Conservation (phyloP, 2,329 filamentous ascomycete species). For the Pseudogymnoascus sp. region DNA sequence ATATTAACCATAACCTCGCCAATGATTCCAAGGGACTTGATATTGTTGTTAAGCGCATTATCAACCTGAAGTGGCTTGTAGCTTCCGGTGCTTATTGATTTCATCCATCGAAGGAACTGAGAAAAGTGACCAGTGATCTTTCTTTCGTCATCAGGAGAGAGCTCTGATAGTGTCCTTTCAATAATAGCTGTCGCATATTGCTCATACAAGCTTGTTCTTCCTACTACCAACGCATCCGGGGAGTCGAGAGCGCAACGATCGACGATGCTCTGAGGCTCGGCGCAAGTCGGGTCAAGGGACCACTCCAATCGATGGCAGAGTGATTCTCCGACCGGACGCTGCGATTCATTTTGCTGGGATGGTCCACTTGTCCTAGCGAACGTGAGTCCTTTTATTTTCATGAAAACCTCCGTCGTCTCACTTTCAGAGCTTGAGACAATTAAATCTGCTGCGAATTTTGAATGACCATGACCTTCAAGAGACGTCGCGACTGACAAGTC, state of each 20-base stretch:
- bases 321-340: background rate
- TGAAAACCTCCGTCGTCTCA: background rate
- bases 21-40: background rate
- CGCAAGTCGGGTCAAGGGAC: background rate
- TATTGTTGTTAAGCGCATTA: too few relatives aligned
- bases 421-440: background rate
- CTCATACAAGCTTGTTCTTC: too few relatives aligned
- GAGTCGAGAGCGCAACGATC: background rate
- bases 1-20: background rate
- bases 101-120: too few relatives aligned
- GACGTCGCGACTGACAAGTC: background rate
- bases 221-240: too few relatives aligned
- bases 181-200: too few relatives aligned
- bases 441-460: background rate
- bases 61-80: too few relatives aligned
- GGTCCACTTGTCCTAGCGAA: background rate
- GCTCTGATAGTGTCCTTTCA: too few relatives aligned
- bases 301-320: background rate
- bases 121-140: too few relatives aligned
- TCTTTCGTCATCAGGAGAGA: too few relatives aligned
- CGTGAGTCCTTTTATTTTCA: background rate
- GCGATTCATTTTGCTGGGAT: background rate
- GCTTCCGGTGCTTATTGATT: too few relatives aligned
- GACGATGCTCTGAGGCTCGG: background rate
- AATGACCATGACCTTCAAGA: background rate